These are phyloP conservation scores for Volvariella volvacea DNA, from an alignment of 1,284 basidiomycete species.

Conservation along the genomic window DNA sequence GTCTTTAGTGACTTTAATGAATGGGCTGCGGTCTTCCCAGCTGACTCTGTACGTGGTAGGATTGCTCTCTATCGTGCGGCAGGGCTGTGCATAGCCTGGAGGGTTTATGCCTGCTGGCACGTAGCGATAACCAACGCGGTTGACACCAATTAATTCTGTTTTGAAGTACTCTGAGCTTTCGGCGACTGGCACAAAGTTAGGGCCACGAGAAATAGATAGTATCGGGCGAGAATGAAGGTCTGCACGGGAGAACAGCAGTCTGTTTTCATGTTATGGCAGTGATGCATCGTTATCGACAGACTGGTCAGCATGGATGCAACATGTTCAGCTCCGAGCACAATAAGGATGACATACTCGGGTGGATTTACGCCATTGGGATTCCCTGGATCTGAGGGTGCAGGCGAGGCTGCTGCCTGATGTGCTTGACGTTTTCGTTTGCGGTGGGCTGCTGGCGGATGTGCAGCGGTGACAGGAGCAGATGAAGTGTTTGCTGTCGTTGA, in stretches of 20 bases:
- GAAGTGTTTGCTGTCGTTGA: conserved; percentile 2
- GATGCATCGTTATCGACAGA: background rate
- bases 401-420: conserved; percentile 30
- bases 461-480: background rate
- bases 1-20: conserved; percentile 76
- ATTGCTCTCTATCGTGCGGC: conserved; percentile 73
- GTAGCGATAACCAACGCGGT: conserved; percentile 76
- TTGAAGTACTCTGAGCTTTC: conserved; percentile 53
- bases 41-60: conserved; percentile 65
- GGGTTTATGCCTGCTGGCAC: conserved; percentile 71
- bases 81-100: conserved; percentile 52
- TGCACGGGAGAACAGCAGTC: conserved; percentile 53
- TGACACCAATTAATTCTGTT: conserved; percentile 66
- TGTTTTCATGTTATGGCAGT: conserved; percentile 18
- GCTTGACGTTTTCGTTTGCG: conserved; percentile 37
- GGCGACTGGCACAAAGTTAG: conserved; percentile 50
- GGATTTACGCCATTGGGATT: conserved; percentile 21
- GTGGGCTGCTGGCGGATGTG: conserved; percentile 9
- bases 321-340: background rate
- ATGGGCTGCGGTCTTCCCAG: conserved; percentile 84
- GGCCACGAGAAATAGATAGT: conserved; percentile 65
- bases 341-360: conserved; percentile 25
- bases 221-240: conserved; percentile 62
- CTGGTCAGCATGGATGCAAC: background rate
- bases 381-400: conserved; percentile 37